Conservation (phyloP, 2,329 filamentous ascomycete genomes). For the Ascochyta lentis region DNA sequence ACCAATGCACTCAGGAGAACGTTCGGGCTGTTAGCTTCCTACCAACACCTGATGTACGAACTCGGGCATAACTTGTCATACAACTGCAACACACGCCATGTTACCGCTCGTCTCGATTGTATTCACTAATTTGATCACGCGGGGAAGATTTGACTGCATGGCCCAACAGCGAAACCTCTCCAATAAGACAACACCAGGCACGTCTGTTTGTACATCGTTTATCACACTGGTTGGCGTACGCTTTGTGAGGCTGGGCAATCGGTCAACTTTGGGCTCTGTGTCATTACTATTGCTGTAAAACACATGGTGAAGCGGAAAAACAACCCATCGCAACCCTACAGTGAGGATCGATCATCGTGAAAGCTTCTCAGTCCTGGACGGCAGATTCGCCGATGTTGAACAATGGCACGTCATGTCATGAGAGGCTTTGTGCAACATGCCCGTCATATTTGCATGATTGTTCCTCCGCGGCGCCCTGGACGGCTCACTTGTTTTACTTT, state of each 20-base stretch:
- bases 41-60: constrained; percentile 13
- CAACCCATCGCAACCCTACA: neutral
- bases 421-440: constrained; percentile 2
- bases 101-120: neutral
- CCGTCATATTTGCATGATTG: constrained; percentile 6
- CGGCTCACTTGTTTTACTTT: constrained; percentile 2
- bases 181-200: constrained; percentile 1
- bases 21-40: neutral
- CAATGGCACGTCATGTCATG: neutral
- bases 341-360: neutral
- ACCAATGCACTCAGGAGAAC: neutral
- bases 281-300: neutral
- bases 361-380: neutral
- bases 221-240: neutral
- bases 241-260: constrained; percentile 2
- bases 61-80: constrained; percentile 12
- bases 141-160: constrained; percentile 6
- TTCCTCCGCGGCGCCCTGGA: neutral
- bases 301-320: neutral
- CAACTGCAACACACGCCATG: neutral
- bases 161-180: constrained; percentile 3
- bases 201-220: constrained; percentile 2
- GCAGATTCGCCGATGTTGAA: neutral
- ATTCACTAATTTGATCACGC: constrained; percentile 1
- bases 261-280: neutral